These are phyloP conservation scores for Ottelia alismoides DNA, from an alignment of 106 monocot species.

Conservation along the genomic window DNA sequence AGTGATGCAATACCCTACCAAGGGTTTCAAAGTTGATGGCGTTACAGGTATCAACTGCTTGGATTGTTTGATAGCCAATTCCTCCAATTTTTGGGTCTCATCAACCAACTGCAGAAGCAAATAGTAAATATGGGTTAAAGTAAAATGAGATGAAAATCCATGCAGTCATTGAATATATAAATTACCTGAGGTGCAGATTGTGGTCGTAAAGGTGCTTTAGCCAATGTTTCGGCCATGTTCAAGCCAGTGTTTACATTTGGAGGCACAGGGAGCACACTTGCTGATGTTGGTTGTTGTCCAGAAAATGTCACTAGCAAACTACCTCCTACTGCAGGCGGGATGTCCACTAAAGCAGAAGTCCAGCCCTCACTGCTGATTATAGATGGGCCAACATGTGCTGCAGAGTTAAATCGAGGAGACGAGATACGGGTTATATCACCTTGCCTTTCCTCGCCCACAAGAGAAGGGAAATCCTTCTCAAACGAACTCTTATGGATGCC, in stretches of 20 bases:
- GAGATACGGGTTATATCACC: too few relatives aligned
- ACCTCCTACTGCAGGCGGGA: slow-evolving; percentile 24
- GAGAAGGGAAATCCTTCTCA: too few relatives aligned
- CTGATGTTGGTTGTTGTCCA: too few relatives aligned
- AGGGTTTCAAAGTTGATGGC: slow-evolving; percentile 10
- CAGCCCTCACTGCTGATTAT: slow-evolving; percentile 37
- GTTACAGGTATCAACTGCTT: slow-evolving; percentile 19
- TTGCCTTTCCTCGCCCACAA: too few relatives aligned
- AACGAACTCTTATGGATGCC: too few relatives aligned
- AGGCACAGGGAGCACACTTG: slow-evolving; percentile 3
- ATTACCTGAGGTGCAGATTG: slow-evolving; percentile 36
- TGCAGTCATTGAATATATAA: not conserved
- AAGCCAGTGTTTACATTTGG: slow-evolving; percentile 30
- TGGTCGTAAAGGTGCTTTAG: slow-evolving; percentile 32
- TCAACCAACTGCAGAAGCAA: slow-evolving; percentile 2
- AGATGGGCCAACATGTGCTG: too few relatives aligned
- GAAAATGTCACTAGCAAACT: too few relatives aligned
- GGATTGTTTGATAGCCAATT: slow-evolving; percentile 23
- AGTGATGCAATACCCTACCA: slow-evolving; percentile 12
- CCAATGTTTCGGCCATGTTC: slow-evolving; percentile 76
- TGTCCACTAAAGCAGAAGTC: slow-evolving; percentile 60
- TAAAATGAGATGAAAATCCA: not conserved
- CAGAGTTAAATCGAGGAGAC: slow-evolving; percentile 17
- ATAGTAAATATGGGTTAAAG: not conserved
- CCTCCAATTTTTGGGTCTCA: slow-evolving; percentile 15